Evolutionary conservation across 2,329 filamentous ascomycete species (phyloP), one percentile per base, ranked within the genome.

Genomic region (Helminthosporium solani): DNA sequence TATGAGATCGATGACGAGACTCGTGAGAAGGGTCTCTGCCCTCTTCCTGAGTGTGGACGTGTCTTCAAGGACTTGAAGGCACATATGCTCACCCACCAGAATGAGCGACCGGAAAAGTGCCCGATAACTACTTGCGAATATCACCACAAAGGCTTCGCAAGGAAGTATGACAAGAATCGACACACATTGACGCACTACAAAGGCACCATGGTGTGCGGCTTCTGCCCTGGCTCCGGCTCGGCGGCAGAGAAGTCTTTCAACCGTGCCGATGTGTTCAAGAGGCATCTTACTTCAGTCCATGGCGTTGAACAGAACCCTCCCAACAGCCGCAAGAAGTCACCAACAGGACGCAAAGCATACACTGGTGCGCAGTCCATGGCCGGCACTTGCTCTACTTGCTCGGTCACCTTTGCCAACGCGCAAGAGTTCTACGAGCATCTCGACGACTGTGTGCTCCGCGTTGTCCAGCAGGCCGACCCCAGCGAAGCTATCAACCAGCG

Each of bases 381-480:
- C 40, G 91, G 90, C 54, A 90, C 87, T 68, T 97, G 92, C 71
- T 95, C 90, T 3, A 97, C 94, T 54, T 97, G 92, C 71, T 89
- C 88, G 12, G 81, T 84, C 33, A 88, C 83, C 7, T 97, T 96
- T 68, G 79, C 80, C 56, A 92, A 86, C 50, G 89, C 92, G 2
- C 92, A 97, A 71, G 92, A 96, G 64, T 96, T 96, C 74, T 96
- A 97, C 70, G 92, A 97, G 74, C 92, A 97, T 77, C 77, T 96
- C 56, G 92, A 85, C 61, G 82, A 85, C 69, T 85, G 82, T 63
- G 82, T 85, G 11, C 71, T 85, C 49, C 79, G 81, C 25, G 80
- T 85, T 18, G 82, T 85, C 21, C 70, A 72, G 46, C 69, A 72
- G 52, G 64, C 68, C 23, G 70, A 73, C 34, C 70, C 70, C 12